Conservation (phyloP, 495 filamentous ascomycete species). For the Terfezia claveryi region DNA sequence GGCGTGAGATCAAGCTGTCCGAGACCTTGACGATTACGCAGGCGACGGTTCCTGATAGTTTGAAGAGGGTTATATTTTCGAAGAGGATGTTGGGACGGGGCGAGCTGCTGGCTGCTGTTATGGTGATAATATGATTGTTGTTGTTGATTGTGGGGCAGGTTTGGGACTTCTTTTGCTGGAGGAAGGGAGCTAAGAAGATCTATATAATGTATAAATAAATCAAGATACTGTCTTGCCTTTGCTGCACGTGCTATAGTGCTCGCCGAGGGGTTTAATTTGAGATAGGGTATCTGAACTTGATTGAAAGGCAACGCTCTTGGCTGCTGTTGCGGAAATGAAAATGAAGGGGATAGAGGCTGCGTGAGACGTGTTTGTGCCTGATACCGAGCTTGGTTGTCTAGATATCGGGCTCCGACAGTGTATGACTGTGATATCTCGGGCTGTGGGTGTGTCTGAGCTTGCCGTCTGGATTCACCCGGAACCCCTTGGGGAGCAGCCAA, state of each 20-base stretch:
- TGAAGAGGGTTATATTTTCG: conserved; percentile 12
- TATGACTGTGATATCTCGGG: too few species aligned
- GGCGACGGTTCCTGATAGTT: conserved; percentile 15
- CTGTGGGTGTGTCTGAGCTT: too few species aligned
- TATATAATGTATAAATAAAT: not conserved
- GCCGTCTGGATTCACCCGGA: too few species aligned
- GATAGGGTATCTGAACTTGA: not conserved
- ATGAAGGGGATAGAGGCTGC: not conserved
- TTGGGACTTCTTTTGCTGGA: not conserved
- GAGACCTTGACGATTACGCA: conserved; percentile 15
- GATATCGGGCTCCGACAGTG: too few species aligned
- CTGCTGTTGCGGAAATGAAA: not conserved
- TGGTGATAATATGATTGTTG: not conserved
- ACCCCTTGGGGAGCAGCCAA: too few species aligned
- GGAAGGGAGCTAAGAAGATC: not conserved
- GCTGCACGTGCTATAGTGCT: not conserved
- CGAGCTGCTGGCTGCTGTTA: not conserved
- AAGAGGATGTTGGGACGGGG: not conserved
- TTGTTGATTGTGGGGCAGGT: not conserved
- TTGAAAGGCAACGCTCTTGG: not conserved
- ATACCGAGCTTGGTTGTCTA: too few species aligned
- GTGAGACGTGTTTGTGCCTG: too few species aligned
- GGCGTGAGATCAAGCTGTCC: conserved; percentile 13
- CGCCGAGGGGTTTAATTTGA: not conserved
- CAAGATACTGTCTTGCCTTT: not conserved